Evolutionary conservation across 192 early-diverging fungal species (phyloP), one percentile per base, ranked within the genome.

Genomic region (Coemansia sp.): DNA sequence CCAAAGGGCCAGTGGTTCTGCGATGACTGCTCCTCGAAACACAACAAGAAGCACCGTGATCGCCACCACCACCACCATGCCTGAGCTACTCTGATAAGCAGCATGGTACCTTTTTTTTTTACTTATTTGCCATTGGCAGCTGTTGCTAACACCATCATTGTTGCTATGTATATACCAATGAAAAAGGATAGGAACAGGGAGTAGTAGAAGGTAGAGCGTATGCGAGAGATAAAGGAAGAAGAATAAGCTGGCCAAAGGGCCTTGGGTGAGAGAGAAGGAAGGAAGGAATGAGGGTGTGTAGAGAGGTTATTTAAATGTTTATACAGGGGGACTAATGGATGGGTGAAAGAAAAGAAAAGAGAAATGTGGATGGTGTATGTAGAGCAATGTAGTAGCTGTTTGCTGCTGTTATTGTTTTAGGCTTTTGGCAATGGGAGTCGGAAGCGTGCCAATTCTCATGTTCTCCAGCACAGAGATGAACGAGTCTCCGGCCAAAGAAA

Each of bases 1-100:
- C 93, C 93, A 13, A 93, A 95, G 68, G 97, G 96, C 15, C 91
- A 91, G 72, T 99, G 97, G 97, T 99, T 90, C 83, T 99, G 97
- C 72, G 85, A 86, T 19, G 88, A 91, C 43, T 99, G 97, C 77
- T 74, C 67, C 0, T 64, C 68, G 43, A 76, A 74, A 49, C 73
- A 71, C 69, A 32, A 32, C 32, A 85, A 85, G 48, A 68, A 71
- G 42, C 78, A 70, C 11, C 75, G 74, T 43, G 74, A 73, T 44
- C 64, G 75, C 43, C 75, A 71, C 43, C 18, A 53, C 19, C 50
- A 54, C 8, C 26, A 19, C 52, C 26, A 54, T 32, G 32, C 32
- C 32, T 32, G 32, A 32, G 32, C 4, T 32, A 32, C 32, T 32
- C 32, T 32, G 3, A 2, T 32, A 32, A 32, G 3, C 4, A 32